Evolutionary conservation across 108 stramenopile genomes (phyloP).

Genomic region (Stephanodiscus minutulus): DNA sequence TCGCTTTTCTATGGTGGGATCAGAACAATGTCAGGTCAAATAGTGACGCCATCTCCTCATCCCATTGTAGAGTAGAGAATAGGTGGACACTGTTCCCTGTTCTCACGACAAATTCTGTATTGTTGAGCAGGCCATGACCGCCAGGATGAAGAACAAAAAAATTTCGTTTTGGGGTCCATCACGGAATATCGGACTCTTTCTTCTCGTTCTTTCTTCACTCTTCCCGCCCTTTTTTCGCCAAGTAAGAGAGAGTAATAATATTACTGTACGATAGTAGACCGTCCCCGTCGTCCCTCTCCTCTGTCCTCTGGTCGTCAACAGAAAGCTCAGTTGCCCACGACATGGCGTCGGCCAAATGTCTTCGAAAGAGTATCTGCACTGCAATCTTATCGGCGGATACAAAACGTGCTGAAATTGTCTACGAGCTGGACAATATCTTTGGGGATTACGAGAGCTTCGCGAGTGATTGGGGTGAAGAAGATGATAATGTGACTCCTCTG

Average conservation of each 20-base stretch:
- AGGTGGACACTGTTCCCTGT: too few relatives aligned
- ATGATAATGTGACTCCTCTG: constrained; percentile 55
- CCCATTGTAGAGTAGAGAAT: too few relatives aligned
- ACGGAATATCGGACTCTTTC: too few relatives aligned
- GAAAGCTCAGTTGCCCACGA: neutral
- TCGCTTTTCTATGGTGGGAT: neutral
- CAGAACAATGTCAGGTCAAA: neutral
- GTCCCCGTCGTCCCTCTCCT: neutral
- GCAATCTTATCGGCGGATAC: constrained; percentile 16
- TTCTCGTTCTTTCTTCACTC: neutral
- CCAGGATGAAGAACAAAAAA: neutral
- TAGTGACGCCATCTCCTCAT: too few relatives aligned
- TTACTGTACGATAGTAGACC: neutral
- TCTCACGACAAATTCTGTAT: too few relatives aligned
- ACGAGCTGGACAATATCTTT: constrained; percentile 28
- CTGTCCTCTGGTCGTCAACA: neutral
- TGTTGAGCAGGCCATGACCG: too few relatives aligned
- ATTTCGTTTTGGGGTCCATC: too few relatives aligned
- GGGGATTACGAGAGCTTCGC: neutral
- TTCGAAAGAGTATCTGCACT: constrained; percentile 20
- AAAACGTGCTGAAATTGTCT: neutral
- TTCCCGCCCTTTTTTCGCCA: neutral
- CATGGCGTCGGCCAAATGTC: constrained; percentile 1
- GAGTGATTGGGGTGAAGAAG: constrained; percentile 16
- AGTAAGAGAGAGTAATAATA: neutral